These are phyloP conservation scores for Sarocladiaceae sp. DNA, from an alignment of 2,329 filamentous ascomycete genomes.

Conservation along the genomic window DNA sequence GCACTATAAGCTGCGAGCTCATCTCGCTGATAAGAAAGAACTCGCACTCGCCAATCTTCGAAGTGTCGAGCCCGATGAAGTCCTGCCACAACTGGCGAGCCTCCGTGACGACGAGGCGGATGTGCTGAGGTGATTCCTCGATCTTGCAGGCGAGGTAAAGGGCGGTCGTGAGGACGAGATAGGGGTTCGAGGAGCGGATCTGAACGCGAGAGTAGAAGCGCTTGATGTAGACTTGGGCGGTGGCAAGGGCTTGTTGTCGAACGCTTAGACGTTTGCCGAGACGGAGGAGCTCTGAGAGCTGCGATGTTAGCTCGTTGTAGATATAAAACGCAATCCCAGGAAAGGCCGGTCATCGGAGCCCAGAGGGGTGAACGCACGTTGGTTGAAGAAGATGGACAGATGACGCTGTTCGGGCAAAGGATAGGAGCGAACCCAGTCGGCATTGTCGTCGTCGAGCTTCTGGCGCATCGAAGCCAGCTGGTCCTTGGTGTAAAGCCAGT, in stretches of 20 bases:
- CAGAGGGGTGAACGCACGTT: constrained; percentile 51
- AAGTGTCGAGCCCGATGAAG: constrained; percentile 67
- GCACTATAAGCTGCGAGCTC: constrained; percentile 80
- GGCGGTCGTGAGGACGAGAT: constrained; percentile 85
- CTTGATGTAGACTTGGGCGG: constrained; percentile 90
- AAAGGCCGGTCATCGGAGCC: neutral
- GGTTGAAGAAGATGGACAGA: constrained; percentile 86
- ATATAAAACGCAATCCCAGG: too few relatives aligned
- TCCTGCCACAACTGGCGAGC: constrained; percentile 81
- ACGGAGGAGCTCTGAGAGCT: constrained; percentile 62
- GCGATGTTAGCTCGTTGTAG: neutral
- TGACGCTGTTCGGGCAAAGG: constrained; percentile 76
- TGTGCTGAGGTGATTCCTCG: constrained; percentile 96
- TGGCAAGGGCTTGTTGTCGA: constrained; percentile 87
- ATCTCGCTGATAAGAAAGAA: constrained; percentile 89
- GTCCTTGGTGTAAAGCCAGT: constrained; percentile 86
- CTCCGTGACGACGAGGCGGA: constrained; percentile 81
- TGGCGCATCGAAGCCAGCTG: constrained; percentile 70
- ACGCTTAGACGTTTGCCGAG: constrained; percentile 78
- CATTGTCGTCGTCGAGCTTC: constrained; percentile 71
- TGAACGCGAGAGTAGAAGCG: constrained; percentile 89
- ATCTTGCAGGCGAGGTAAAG: constrained; percentile 96
- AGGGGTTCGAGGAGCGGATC: constrained; percentile 87
- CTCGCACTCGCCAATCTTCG: constrained; percentile 87
- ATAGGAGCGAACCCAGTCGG: constrained; percentile 67